A percentile compares a stretch with the other conserved stretches of the same genome.
Conservation (phyloP, 2,329 filamentous ascomycete species). For the Stachybotrys elegans region DNA sequence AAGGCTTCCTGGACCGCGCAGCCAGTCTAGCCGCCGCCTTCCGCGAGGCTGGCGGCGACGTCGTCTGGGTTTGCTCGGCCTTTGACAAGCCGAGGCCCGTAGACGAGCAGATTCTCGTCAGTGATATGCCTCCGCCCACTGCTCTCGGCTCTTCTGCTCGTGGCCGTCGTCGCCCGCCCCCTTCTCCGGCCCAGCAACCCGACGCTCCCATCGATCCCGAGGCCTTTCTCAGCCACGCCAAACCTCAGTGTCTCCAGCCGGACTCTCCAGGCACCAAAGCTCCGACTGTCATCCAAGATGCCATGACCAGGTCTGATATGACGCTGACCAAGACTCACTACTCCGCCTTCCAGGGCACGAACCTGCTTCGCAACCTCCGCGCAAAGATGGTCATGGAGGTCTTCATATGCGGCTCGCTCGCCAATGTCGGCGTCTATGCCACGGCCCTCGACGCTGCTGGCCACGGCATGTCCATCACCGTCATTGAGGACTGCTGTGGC, state of each 20-base stretch:
- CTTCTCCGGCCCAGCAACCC: not conserved
- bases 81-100: slow-evolving; percentile 59
- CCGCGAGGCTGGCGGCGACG: slow-evolving; percentile 56
- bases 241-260: slow-evolving; percentile 37
- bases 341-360: slow-evolving; percentile 76
- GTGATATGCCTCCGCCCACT: slow-evolving; percentile 24
- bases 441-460: slow-evolving; percentile 86
- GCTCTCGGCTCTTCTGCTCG: not conserved
- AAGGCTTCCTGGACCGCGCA: slow-evolving; percentile 63
- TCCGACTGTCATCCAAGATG: slow-evolving; percentile 33
- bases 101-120: slow-evolving; percentile 45
- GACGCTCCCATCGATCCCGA: slow-evolving; percentile 27
- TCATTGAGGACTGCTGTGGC: slow-evolving; percentile 85
- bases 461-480: slow-evolving; percentile 80
- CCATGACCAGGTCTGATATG: slow-evolving; percentile 43
- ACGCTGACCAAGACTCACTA: slow-evolving; percentile 70
- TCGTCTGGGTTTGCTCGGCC: slow-evolving; percentile 81
- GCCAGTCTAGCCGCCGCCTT: slow-evolving; percentile 65
- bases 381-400: slow-evolving; percentile 84
- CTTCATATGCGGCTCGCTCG: slow-evolving; percentile 81
- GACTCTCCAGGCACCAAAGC: slow-evolving; percentile 42
- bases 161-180: slow-evolving; percentile 6
- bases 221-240: slow-evolving; percentile 39
- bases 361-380: slow-evolving; percentile 71
- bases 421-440: slow-evolving; percentile 84